Base-by-base conservation (phyloP, 305 asterid species). In the Lippia alba region DNA sequence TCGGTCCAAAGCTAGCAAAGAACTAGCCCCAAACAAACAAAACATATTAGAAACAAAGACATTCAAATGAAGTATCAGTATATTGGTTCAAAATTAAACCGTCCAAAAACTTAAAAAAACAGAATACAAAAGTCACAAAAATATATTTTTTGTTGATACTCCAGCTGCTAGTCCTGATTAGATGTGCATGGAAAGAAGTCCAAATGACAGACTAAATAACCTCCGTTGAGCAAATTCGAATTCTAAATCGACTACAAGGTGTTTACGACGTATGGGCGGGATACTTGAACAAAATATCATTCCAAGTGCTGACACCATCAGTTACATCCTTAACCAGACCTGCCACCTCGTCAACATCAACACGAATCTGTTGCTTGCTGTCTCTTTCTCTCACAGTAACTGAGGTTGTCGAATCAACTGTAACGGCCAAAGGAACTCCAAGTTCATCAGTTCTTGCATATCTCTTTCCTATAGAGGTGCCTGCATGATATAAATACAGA, bases 361-460 rank as follows among this genome's bases (percentile, higher is more conserved):
- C 94, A 20, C 96, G 95, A 81, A 93, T 83, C 79, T 93, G 97
- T 67, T 93, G 89, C 86, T 93, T 93, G 80, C 96, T 93, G 58
- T 93, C 98, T 71, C 98, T 82, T 74, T 93, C 98, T 30, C 98
- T 85, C 55, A 93, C 74, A 0, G 97, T 93, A 65, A 93, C 96
- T 4, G 96, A 87, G 62, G 89, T 10, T 58, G 86, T 36, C 0
- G 92, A 84, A 74, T 93, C 98, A 19, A 93, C 98, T 55, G 98
- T 93, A 41, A 93, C 79, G 11, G 97, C 98, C 39, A 93, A 83
- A 7, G 98, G 98, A 62, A 91, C 97, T 10, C 96, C 96, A 1
- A 93, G 96, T 77, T 93, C 98, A 79, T 93, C 96, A 14, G 96
- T 93, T 80, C 98, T 85, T 1, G 97, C 98, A 14, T 93, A 91